A percentile compares a stretch with the other conserved stretches of the same genome.
Evolutionary conservation across 2,329 filamentous ascomycete species (phyloP).

Genomic region (Pleoardoris graminearum): DNA sequence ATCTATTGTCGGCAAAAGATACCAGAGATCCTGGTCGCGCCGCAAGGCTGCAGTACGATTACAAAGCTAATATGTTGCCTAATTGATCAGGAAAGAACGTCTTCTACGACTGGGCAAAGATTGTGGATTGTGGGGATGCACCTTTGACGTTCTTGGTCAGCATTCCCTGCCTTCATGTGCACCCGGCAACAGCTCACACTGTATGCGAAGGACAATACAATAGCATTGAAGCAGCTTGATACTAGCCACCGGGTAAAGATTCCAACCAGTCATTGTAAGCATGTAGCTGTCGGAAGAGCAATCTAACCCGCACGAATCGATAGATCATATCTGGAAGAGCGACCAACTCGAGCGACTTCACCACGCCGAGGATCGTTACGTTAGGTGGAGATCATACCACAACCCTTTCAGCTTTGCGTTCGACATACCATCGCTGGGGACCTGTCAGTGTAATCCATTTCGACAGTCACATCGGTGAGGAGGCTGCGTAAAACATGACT

Average conservation of each 20-base stretch:
- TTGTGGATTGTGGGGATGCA: constrained; percentile 60
- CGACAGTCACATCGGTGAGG: constrained; percentile 55
- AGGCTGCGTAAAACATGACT: not conserved
- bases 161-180: not conserved
- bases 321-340: constrained; percentile 52
- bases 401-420: constrained; percentile 57
- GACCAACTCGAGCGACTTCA: constrained; percentile 51
- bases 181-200: not conserved
- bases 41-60: too few relatives aligned
- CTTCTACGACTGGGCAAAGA: constrained; percentile 54
- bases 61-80: not conserved
- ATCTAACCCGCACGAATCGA: not conserved
- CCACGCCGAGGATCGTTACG: constrained; percentile 56
- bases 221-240: constrained; percentile 58
- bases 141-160: constrained; percentile 54
- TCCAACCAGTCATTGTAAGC: not conserved
- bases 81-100: constrained; percentile 43
- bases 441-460: constrained; percentile 62
- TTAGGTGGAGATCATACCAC: constrained; percentile 62
- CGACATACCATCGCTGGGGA: constrained; percentile 56
- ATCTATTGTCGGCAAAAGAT: not conserved
- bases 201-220: constrained; percentile 53
- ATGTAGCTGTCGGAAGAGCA: not conserved
- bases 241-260: constrained; percentile 53
- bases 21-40: too few relatives aligned